These are phyloP conservation scores for Musa beccarii DNA, from an alignment of 176 grass and related monocot genomes.

Conservation along the genomic window DNA sequence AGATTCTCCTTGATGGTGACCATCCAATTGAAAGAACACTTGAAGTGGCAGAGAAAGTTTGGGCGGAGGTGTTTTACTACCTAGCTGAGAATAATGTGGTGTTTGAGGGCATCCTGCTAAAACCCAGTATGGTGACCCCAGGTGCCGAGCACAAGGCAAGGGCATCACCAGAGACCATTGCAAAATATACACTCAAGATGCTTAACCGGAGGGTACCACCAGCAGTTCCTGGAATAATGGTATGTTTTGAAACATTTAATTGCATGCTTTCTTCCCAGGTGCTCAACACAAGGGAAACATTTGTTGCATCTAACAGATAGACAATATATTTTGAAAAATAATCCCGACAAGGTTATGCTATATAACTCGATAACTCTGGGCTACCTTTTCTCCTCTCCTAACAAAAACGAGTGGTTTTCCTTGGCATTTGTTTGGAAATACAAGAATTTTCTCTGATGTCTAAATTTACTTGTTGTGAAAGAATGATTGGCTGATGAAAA, in stretches of 20 bases:
- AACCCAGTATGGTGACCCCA: conserved; percentile 97
- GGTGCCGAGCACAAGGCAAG: conserved; percentile 93
- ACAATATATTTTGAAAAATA: background rate
- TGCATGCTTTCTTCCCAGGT: background rate
- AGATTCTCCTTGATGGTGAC: conserved; percentile 93
- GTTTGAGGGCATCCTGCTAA: conserved; percentile 89
- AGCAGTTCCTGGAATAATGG: conserved; percentile 96
- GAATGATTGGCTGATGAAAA: background rate
- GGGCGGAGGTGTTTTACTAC: conserved; percentile 97
- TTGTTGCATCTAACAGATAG: too few species aligned
- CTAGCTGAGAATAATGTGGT: conserved; percentile 80
- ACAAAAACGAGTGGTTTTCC: background rate
- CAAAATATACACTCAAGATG: conserved; percentile 67
- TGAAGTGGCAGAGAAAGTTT: conserved; percentile 90
- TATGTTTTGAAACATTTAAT: conserved; percentile 18
- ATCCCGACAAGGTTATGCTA: background rate
- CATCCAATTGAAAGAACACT: conserved; percentile 79
- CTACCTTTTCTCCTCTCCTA: too few species aligned
- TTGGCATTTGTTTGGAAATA: background rate
- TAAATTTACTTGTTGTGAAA: background rate
- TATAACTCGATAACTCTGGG: too few species aligned
- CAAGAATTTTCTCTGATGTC: background rate
- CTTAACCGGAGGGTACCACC: conserved; percentile 82
- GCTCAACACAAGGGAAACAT: background rate
- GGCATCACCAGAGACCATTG: conserved; percentile 76